These are phyloP conservation scores for Penicillium oxalicum DNA, from an alignment of 2,329 filamentous ascomycete species.

Conservation along the genomic window DNA sequence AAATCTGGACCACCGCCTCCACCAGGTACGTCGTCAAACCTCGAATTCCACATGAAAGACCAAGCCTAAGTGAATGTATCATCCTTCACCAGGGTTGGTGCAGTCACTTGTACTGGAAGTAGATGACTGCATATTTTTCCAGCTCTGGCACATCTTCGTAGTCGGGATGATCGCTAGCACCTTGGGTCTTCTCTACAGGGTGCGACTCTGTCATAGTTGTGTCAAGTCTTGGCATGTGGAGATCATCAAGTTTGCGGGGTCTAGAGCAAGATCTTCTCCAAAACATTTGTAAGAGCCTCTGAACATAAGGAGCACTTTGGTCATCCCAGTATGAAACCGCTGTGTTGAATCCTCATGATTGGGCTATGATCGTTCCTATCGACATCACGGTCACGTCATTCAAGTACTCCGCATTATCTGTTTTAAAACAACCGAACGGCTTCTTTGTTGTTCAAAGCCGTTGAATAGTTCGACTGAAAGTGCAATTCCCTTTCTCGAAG, in stretches of 20 bases:
- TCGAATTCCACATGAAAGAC: too few relatives aligned
- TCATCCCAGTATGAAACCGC: too few relatives aligned
- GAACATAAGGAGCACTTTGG: too few relatives aligned
- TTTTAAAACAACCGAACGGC: neutral
- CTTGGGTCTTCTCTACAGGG: neutral
- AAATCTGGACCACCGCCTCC: too few relatives aligned
- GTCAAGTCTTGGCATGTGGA: neutral
- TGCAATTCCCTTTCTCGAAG: neutral
- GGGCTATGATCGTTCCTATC: neutral
- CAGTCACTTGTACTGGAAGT: too few relatives aligned
- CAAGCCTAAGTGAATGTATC: too few relatives aligned
- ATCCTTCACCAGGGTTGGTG: too few relatives aligned
- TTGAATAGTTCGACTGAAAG: neutral
- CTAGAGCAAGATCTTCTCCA: neutral
- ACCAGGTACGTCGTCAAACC: too few relatives aligned
- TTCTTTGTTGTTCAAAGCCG: too few relatives aligned
- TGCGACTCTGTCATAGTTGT: neutral
- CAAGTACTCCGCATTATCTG: neutral
- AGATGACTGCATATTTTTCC: too few relatives aligned
- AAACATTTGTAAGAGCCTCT: too few relatives aligned
- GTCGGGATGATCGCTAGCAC: neutral
- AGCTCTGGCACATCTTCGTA: neutral
- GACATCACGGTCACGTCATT: conserved; percentile 1
- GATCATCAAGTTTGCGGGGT: neutral
- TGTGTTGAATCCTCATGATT: neutral